A percentile compares a stretch with the other conserved stretches of the same genome.
Evolutionary conservation across 1,284 basidiomycete species (phyloP).

Genomic region (Naganishia liquefaciens): DNA sequence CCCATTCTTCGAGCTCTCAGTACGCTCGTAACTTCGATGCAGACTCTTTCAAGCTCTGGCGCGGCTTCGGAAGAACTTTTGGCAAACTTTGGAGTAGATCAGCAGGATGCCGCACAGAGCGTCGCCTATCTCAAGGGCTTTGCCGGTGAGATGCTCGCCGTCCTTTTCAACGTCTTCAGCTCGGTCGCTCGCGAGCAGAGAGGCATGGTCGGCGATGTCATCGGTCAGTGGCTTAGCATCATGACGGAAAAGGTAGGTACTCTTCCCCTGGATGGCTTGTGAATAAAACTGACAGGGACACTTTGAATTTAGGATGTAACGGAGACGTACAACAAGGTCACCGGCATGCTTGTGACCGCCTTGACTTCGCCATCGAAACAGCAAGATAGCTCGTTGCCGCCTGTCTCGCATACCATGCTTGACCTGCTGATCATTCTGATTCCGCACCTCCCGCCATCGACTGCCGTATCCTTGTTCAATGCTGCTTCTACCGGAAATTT

Average conservation of each 20-base stretch:
- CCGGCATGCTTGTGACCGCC: constrained; percentile 73
- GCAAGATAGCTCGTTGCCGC: constrained; percentile 48
- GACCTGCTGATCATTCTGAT: constrained; percentile 86
- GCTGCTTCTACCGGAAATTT: constrained; percentile 50
- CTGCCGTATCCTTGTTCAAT: constrained; percentile 67
- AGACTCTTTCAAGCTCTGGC: constrained; percentile 55
- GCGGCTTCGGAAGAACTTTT: constrained; percentile 57
- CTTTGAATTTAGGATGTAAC: constrained; percentile 63
- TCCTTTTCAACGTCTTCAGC: constrained; percentile 95
- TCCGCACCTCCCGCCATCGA: constrained; percentile 67
- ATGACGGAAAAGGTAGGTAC: constrained; percentile 66
- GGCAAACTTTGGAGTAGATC: constrained; percentile 59
- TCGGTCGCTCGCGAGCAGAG: constrained; percentile 75
- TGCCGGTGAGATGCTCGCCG: constrained; percentile 87
- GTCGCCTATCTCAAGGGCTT: constrained; percentile 73
- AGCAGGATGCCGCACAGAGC: constrained; percentile 67
- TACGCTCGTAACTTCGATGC: constrained; percentile 69
- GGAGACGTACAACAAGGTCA: constrained; percentile 78
- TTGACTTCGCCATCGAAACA: constrained; percentile 51
- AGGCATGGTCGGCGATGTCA: constrained; percentile 83
- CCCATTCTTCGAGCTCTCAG: constrained; percentile 79
- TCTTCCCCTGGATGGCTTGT: constrained; percentile 3
- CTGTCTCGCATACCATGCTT: constrained; percentile 74
- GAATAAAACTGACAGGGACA: background rate
- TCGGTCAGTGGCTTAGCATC: constrained; percentile 81